Base-by-base conservation (phyloP, 2,329 filamentous ascomycete genomes). In the Teratosphaeria destructans region DNA sequence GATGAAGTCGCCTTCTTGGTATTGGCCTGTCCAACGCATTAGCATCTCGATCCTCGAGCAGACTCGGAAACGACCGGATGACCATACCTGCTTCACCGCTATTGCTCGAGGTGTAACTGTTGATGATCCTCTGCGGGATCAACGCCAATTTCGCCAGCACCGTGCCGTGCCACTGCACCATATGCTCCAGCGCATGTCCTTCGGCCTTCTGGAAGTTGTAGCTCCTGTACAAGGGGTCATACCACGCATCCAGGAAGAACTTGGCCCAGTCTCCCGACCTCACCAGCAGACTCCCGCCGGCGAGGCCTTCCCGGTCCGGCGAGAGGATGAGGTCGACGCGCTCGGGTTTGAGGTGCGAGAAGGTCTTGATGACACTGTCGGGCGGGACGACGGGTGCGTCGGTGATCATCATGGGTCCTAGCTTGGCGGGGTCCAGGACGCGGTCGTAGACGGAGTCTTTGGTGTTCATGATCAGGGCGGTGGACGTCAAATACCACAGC, bases 121-220 rank as follows among this genome's bases (percentile, higher is more conserved):
- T 95, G 72, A 99, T 77, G 37, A 82, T 79, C 57, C 87, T 83
- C 74, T 99, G 94, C 2, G 93, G 91, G n/a, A 99, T 81, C 26
- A 99, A 80, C 1, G 89, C 92, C 62, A 97, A 78, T 71, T 91
- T 94, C 43, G 93, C 90, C 11, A 99, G 82, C 53, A 99, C 87
- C 0, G 94, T 99, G 32, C 93, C 91, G 72, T 99, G 94, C 95
- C 94, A 99, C 73, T 81, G 78, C 61, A 81, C 77, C 55, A 81
- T 77, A 63, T 81, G 78, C 66, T 80, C 94, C 78, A 99, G 75
- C 56, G 93, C 92, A 77, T 99, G 93, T 27, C 81, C 84, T 74
- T 99, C 94, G 0, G 90, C 92, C 73, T 95, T 96, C 70, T 95
- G 90, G 70, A 99, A 99, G 71, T 96, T 95, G 77, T 99, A 99